A percentile compares a stretch with the other conserved stretches of the same genome.
Evolutionary conservation across 345 rosid species (phyloP).

Genomic region (Fremontodendron californicum): DNA sequence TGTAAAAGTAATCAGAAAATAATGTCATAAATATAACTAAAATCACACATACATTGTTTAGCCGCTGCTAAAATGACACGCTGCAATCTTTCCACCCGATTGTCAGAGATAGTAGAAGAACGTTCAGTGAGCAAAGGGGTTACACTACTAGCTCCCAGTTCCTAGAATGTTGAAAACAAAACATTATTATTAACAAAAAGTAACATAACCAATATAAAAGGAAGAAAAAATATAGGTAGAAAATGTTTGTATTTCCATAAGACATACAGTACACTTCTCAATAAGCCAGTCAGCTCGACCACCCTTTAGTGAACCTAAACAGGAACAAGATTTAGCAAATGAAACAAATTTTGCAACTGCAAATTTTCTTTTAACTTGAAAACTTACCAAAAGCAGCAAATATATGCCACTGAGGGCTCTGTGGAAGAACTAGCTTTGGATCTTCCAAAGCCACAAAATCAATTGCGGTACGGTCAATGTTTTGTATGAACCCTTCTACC

Average conservation of each 20-base stretch:
- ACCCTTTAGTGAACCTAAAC: slow-evolving; percentile 76
- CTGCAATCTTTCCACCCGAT: slow-evolving; percentile 37
- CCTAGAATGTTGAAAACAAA: slow-evolving; percentile 35
- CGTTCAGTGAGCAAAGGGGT: slow-evolving; percentile 80
- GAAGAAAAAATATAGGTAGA: background rate
- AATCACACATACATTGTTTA: slow-evolving; percentile 58
- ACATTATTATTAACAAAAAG: slow-evolving; percentile 6
- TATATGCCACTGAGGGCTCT: slow-evolving; percentile 62
- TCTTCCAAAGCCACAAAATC: slow-evolving; percentile 67
- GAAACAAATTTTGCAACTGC: background rate
- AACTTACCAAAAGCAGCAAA: slow-evolving; percentile 85
- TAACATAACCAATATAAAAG: background rate
- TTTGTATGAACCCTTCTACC: slow-evolving; percentile 59
- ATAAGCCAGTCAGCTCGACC: slow-evolving; percentile 97
- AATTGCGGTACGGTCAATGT: slow-evolving; percentile 54
- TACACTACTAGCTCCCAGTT: slow-evolving; percentile 80
- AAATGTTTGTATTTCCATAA: background rate
- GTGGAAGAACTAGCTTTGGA: slow-evolving; percentile 48
- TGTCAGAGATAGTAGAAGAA: slow-evolving; percentile 69
- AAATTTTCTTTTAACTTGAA: background rate
- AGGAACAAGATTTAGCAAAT: slow-evolving; percentile 9
- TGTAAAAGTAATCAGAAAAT: background rate
- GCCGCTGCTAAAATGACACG: slow-evolving; percentile 82
- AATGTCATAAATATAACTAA: background rate
- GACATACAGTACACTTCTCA: slow-evolving; percentile 86